Base-by-base conservation (phyloP, 768 basidiomycete species). In the Russula compacta region DNA sequence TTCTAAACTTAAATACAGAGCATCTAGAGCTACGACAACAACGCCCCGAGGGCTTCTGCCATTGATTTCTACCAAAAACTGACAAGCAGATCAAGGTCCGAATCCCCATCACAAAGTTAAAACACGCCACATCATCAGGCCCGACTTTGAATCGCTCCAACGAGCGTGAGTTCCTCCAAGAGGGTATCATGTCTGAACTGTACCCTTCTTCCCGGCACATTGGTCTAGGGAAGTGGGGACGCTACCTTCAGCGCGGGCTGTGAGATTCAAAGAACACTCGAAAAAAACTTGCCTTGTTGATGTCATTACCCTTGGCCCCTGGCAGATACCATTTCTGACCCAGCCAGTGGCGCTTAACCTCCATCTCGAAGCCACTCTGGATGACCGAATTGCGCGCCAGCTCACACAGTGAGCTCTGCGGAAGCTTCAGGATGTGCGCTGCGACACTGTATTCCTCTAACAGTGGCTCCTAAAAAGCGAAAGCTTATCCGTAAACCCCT, bases 361-460 rank as follows among this genome's bases (percentile, higher is more conserved):
- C 89, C 94, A 98, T 98, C 74, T 99, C 97, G 71, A 98, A 98
- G 1, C 97, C 97, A 68, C 91, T 93, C 71, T 98, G 97, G 49
- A 89, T 78, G 36, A 98, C 97, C 0, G 93, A 95, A 75, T 99
- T 99, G 46, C 97, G 85, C n/a, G 97, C 97, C 11, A 99, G 81
- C 73, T 99, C 97, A 12, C 95, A 97, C 60, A 99, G 77, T 0
- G 91, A 93, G 66, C 88, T 90, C 71, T 92, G 95, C 0, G 95
- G 91, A 54, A 98, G 75, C 74, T 98, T 98, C 75, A 98, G 97
- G 61, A 99, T 98, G 87, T 97, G 68, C 47, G 97, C 95, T 0
- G 97, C 97, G 10, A 98, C 95, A 50, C 92, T 95, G 71, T 98
- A 99, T 70, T 99, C 97, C 69, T 99, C 97, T 59, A 98, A 74